Base-by-base conservation (phyloP, 768 basidiomycete species). In the Phanerochaete sordida region DNA sequence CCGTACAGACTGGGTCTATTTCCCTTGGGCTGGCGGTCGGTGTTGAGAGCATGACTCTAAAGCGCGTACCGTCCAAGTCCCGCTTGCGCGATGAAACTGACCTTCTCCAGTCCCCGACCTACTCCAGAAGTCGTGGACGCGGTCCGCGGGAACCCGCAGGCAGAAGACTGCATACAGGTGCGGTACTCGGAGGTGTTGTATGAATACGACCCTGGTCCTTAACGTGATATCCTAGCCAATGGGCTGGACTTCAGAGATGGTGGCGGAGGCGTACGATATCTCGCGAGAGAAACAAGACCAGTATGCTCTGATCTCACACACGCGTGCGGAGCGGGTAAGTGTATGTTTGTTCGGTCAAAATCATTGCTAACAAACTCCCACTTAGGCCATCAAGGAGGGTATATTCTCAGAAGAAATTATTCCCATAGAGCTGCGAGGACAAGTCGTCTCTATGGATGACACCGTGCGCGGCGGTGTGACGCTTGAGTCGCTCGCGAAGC, bases 241-340 rank as follows among this genome's bases (percentile, higher is more conserved):
- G 94, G 94, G 94, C 52, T 99, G 93, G 93, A 95, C 93, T 1
- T 91, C 91, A 4, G 93, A 95, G 72, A 87, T 91, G 85, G 91
- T 94, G 23, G 91, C 93, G n/a, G 73, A 87, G 66, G 76, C 82
- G 8, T 95, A 86, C 75, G 80, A 85, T n/a, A 73, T 95, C 59
- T 79, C 91, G 3, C 87, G 95, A 35, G 76, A 85, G 68, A 87
- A 81, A 65, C 95, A 98, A 73, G 96, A 98, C 71, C 81, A 91
- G 57, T 95, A 92, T 69, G 95, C 95, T 0, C 80, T 92, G 55
- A 84, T 91, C 55, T 95, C 93, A 8, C 95, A 95, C 72, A 85
- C 81, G 37, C 86, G 93, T 68, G 93, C 94, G 23, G 81, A 75
- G 48, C 78, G 83, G 75, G 89, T 87, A 64, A 30, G 66, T 19